A percentile compares a stretch with the other conserved stretches of the same genome.
These are phyloP conservation scores for Trifolium dubium DNA, from an alignment of 306 rosid genomes.

Conservation along the genomic window DNA sequence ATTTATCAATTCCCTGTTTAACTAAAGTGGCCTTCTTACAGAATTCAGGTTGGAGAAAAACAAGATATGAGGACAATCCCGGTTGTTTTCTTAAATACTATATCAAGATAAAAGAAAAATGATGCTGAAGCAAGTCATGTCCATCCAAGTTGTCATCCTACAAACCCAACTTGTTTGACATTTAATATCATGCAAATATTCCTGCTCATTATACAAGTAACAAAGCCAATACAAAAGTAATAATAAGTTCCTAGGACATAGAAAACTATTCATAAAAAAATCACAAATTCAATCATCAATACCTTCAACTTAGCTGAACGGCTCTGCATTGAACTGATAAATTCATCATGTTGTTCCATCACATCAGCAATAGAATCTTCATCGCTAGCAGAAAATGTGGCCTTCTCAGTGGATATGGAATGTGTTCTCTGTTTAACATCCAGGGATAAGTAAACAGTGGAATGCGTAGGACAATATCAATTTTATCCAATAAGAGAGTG, in stretches of 20 bases:
- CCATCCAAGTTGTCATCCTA: slow-evolving; percentile 27
- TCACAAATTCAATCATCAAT: slow-evolving; percentile 35
- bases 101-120: neutral
- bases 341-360: slow-evolving; percentile 82
- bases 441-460: slow-evolving; percentile 23
- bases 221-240: slow-evolving; percentile 26
- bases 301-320: slow-evolving; percentile 96
- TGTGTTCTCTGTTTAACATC: slow-evolving; percentile 76
- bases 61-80: no score
- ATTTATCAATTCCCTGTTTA: neutral
- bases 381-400: slow-evolving; percentile 75
- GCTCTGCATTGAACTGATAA: slow-evolving; percentile 84
- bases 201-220: slow-evolving; percentile 25
- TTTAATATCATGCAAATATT: slow-evolving; percentile 36
- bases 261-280: slow-evolving; percentile 21
- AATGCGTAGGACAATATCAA: neutral
- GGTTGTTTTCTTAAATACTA: no score
- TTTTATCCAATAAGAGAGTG: neutral
- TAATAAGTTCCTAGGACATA: slow-evolving; percentile 28
- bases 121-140: neutral
- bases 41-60: no score
- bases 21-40: slow-evolving; percentile 4
- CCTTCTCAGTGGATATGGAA: slow-evolving; percentile 70
- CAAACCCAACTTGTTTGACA: slow-evolving; percentile 20
- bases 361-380: slow-evolving; percentile 83